Conservation (phyloP, 2,329 filamentous ascomycete species). For the Hypoxylon sp. region DNA sequence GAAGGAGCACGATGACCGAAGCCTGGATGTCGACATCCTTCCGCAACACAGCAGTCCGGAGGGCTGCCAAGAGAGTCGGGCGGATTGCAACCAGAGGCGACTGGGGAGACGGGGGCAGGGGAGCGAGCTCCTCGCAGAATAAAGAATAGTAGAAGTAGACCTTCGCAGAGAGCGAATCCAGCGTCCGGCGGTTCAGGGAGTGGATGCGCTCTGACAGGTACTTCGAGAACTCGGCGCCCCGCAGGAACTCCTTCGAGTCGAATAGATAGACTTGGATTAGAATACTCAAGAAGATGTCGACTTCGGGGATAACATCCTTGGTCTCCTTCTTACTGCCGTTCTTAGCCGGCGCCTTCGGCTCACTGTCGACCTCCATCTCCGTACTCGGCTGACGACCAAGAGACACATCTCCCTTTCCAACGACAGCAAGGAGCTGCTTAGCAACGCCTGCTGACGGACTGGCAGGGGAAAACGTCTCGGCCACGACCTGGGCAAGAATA, state of each 20-base stretch:
- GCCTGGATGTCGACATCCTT: slow-evolving; percentile 98
- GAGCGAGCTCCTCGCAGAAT: slow-evolving; percentile 90
- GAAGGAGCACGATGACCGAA: slow-evolving; percentile 90
- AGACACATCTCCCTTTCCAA: slow-evolving; percentile 71
- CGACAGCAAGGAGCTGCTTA: slow-evolving; percentile 72
- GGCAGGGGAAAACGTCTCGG: slow-evolving; percentile 75
- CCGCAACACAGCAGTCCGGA: slow-evolving; percentile 92
- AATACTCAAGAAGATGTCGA: slow-evolving; percentile 89
- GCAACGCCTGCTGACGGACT: slow-evolving; percentile 69
- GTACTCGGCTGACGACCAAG: slow-evolving; percentile 64
- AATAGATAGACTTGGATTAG: slow-evolving; percentile 87
- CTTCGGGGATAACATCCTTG: slow-evolving; percentile 84
- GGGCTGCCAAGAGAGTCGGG: slow-evolving; percentile 82
- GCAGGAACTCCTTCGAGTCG: slow-evolving; percentile 81
- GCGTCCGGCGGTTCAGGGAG: slow-evolving; percentile 86
- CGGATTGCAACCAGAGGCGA: slow-evolving; percentile 88
- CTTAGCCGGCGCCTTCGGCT: slow-evolving; percentile 60
- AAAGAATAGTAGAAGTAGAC: slow-evolving; percentile 98
- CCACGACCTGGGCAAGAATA: slow-evolving; percentile 80
- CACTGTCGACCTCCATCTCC: slow-evolving; percentile 78
- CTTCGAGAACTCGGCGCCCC: slow-evolving; percentile 84
- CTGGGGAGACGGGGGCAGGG: slow-evolving; percentile 86
- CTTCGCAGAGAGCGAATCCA: slow-evolving; percentile 92
- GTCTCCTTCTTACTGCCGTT: slow-evolving; percentile 68
- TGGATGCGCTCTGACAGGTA: slow-evolving; percentile 86